A percentile compares a stretch with the other conserved stretches of the same genome.
Conservation (phyloP, 225 moss, liverwort and hornwort species). For the Physcomitrellopsis africana region DNA sequence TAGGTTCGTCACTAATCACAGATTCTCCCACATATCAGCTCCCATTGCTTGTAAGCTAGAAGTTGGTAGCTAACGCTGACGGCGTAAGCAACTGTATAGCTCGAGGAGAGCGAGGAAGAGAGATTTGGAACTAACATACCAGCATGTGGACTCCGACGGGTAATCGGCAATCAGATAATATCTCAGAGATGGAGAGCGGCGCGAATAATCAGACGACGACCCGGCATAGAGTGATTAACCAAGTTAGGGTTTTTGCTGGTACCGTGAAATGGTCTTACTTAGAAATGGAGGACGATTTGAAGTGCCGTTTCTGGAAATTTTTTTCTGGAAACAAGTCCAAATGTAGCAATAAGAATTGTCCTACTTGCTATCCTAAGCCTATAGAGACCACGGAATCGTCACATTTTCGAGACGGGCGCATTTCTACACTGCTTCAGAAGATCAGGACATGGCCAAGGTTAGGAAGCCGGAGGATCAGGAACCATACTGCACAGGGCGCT, state of each 20-base stretch:
- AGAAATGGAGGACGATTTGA: constrained; percentile 52
- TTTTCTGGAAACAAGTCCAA: constrained; percentile 44
- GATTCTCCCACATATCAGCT: neutral
- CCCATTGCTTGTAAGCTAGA: neutral
- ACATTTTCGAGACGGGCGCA: constrained; percentile 35
- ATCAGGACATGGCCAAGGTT: constrained; percentile 61
- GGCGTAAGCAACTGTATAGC: constrained; percentile 6
- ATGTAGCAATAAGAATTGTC: constrained; percentile 42
- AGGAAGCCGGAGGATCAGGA: constrained; percentile 55
- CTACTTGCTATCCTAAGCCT: constrained; percentile 31
- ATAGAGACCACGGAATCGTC: constrained; percentile 13
- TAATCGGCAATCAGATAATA: constrained; percentile 38
- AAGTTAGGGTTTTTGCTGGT: constrained; percentile 46
- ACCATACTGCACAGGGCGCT: constrained; percentile 27
- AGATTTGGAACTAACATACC: constrained; percentile 20
- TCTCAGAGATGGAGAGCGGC: constrained; percentile 16
- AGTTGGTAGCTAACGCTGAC: neutral
- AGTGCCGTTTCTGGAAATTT: constrained; percentile 53
- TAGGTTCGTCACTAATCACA: neutral
- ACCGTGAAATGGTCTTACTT: constrained; percentile 52
- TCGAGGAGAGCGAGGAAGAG: constrained; percentile 1
- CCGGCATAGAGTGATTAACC: constrained; percentile 36
- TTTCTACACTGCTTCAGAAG: constrained; percentile 52
- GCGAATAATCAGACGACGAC: neutral
- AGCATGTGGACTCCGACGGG: constrained; percentile 52